A percentile compares a stretch with the other conserved stretches of the same genome.
phyloP scores from a whole-genome alignment of 1,284 basidiomycete species.

The Cryptococcus depauperatus region DNA sequence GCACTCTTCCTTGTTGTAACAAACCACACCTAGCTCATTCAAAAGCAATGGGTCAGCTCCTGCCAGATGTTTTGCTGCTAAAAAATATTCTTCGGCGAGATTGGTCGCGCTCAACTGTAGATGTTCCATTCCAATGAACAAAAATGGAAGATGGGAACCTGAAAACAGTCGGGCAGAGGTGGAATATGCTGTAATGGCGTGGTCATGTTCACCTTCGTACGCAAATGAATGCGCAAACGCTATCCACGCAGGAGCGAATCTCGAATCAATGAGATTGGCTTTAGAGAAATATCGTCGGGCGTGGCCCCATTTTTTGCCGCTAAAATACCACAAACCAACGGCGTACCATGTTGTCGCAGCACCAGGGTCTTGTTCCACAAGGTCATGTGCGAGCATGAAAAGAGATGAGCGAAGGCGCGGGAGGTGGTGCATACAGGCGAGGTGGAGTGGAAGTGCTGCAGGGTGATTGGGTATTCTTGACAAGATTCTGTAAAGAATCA shows the following conservation, averaged over 20 bases:
- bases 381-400: constrained; percentile 90
- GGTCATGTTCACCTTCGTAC: constrained; percentile 94
- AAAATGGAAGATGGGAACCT: constrained; percentile 83
- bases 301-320: constrained; percentile 73
- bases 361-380: constrained; percentile 88
- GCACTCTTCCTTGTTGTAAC: constrained; percentile 74
- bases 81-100: constrained; percentile 79
- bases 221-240: constrained; percentile 97
- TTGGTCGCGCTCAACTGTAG: constrained; percentile 75
- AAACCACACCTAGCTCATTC: constrained; percentile 90
- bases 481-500: constrained; percentile 60
- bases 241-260: constrained; percentile 94
- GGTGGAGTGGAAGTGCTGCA: constrained; percentile 80
- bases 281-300: constrained; percentile 92
- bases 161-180: constrained; percentile 91
- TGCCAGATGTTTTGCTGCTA: constrained; percentile 70
- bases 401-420: constrained; percentile 81
- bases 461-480: constrained; percentile 71
- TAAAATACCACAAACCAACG: constrained; percentile 94
- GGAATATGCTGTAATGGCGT: constrained; percentile 95
- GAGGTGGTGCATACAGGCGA: constrained; percentile 95
- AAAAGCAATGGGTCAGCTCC: constrained; percentile 76
- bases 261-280: constrained; percentile 90
- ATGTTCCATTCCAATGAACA: constrained; percentile 98
- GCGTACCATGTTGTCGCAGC: constrained; percentile 95